phyloP scores from a whole-genome alignment of 1,139 yeast genomes.

The Candida mesenterica region DNA sequence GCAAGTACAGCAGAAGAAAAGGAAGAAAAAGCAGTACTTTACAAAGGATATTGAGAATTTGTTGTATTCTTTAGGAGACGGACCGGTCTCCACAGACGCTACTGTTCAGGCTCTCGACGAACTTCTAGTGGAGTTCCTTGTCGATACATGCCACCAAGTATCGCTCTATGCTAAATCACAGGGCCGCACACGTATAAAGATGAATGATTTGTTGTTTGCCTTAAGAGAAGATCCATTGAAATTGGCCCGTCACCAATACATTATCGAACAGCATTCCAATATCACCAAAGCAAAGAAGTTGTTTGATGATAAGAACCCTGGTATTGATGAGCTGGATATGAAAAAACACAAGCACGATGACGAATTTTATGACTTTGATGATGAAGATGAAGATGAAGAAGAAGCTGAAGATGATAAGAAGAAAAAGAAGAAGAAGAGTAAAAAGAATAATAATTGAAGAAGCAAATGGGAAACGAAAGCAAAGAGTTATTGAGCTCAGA shows the following conservation, averaged over 20 bases:
- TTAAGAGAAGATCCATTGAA: conserved; percentile 79
- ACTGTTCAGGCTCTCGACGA: conserved; percentile 83
- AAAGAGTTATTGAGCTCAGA: not conserved
- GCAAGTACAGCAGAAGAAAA: conserved; percentile 12
- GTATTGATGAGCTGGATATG: conserved; percentile 10
- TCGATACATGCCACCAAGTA: conserved; percentile 46
- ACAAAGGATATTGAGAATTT: conserved; percentile 69
- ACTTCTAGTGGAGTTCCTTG: conserved; percentile 71
- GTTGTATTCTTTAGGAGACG: conserved; percentile 85
- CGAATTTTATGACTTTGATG: conserved; percentile 11
- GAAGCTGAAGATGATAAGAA: conserved; percentile 13
- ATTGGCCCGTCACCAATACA: conserved; percentile 79
- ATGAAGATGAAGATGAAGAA: conserved; percentile 17
- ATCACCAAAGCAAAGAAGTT: conserved; percentile 80
- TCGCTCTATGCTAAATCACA: conserved; percentile 39
- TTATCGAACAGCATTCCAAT: conserved; percentile 68
- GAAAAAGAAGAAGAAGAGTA: conserved; percentile 14
- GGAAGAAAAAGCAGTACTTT: conserved; percentile 47
- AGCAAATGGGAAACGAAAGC: too few species aligned
- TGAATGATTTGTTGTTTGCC: conserved; percentile 87
- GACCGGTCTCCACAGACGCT: conserved; percentile 70
- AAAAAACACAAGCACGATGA: conserved; percentile 10
- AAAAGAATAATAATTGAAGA: too few species aligned
- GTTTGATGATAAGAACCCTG: conserved; percentile 56
- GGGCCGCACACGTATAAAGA: conserved; percentile 71